Base-by-base conservation (phyloP, 768 basidiomycete species). In the Tremella yokohamensis region DNA sequence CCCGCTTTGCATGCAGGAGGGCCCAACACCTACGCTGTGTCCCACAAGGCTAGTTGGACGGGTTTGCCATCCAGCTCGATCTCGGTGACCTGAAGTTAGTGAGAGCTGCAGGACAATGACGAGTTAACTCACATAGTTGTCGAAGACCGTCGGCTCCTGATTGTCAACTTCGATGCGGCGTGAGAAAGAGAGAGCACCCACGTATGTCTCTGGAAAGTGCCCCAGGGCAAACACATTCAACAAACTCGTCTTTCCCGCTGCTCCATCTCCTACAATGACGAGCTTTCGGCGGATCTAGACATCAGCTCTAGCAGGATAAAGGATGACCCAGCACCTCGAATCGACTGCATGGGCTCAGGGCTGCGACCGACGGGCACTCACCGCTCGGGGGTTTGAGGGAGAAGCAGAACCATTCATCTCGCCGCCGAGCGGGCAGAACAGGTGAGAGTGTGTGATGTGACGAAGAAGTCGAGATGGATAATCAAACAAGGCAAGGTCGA, bases 21-120 rank as follows among this genome's bases (percentile, higher is more conserved):
- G 49, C 49, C 16, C 8, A 20, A 16, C 66, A 62, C 61, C 78
- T 76, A 96, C 93, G 96, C 96, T 54, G 96, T 98, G 82, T 99
- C 96, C 96, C 96, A 98, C 44, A 98, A 79, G 40, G 96, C 94
- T 58, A 98, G 79, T 77, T 98, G 93, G 16, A 99, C 90, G 38
- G 93, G 90, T 78, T 98, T 98, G 65, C 92, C 92, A 78, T 99
- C 96, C 53, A 99, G 81, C 66, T 90, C 82, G 71, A 99, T 97
- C 81, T 99, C 96, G 48, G 96, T 94, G 29, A 34, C 29, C 29
- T 34, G 29, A 34, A 34, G 29, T 11, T 64, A 13, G 20, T 6
- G 29, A 34, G 29, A n/a, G n/a, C n/a, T n/a, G n/a, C 29, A 34
- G 4, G 29, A 6, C 11, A 4, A 34, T 34, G 29, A 11, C 4